Conservation (phyloP, 495 filamentous ascomycete species). For the Hyaloscypha bicolor region DNA sequence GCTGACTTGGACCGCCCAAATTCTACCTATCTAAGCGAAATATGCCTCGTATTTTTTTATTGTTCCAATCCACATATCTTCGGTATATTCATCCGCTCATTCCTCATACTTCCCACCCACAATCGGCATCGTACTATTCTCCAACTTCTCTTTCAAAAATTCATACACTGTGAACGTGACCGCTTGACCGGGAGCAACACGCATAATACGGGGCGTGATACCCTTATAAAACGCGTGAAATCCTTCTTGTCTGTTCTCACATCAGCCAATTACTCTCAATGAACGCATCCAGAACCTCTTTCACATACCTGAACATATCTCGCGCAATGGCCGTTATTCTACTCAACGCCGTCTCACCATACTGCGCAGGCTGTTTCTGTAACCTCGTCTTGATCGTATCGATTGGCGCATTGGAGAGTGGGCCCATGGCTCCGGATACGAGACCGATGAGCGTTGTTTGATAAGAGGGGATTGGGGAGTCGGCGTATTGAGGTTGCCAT, state of each 20-base stretch:
- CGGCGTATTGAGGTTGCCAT: slow-evolving; percentile 61
- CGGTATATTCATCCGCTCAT: slow-evolving; percentile 38
- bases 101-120: slow-evolving; percentile 76
- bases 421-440: slow-evolving; percentile 91
- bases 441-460: slow-evolving; percentile 92
- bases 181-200: slow-evolving; percentile 95
- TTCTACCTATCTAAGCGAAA: slow-evolving; percentile 4
- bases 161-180: slow-evolving; percentile 99
- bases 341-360: slow-evolving; percentile 75
- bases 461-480: slow-evolving; percentile 72
- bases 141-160: slow-evolving; percentile 79
- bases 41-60: slow-evolving; percentile 8
- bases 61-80: neutral
- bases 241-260: slow-evolving; percentile 70
- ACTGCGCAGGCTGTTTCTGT: slow-evolving; percentile 83
- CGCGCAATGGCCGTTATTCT: slow-evolving; percentile 77
- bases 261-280: neutral
- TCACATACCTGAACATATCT: slow-evolving; percentile 83
- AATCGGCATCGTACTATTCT: slow-evolving; percentile 67
- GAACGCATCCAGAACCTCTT: neutral
- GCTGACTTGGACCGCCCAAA: neutral
- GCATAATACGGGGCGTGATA: slow-evolving; percentile 96
- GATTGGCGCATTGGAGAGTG: slow-evolving; percentile 94
- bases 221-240: slow-evolving; percentile 97
- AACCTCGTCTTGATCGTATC: slow-evolving; percentile 98